Evolutionary conservation across 2,329 filamentous ascomycete species (phyloP).

Genomic region (Trichoderma sp.): DNA sequence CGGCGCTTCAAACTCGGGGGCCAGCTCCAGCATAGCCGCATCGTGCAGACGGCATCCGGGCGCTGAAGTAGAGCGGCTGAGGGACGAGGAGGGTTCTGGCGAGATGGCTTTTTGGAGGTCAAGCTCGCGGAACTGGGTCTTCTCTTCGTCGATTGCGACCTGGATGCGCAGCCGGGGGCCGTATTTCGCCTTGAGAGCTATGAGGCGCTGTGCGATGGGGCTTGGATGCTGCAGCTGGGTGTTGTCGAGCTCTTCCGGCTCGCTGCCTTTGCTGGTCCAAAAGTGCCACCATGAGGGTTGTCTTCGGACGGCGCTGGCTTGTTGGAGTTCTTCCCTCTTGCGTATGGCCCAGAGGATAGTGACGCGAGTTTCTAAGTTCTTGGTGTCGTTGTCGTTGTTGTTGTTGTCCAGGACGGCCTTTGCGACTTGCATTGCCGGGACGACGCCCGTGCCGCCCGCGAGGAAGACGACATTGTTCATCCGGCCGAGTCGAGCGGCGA

Average conservation of each 20-base stretch:
- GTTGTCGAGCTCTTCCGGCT: conserved; percentile 29
- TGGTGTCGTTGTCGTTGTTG: neutral
- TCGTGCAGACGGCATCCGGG: conserved; percentile 38
- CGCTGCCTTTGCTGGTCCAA: conserved; percentile 31
- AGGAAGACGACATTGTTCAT: conserved; percentile 69
- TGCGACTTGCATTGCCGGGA: conserved; percentile 81
- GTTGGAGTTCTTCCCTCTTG: conserved; percentile 57
- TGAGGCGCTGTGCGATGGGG: conserved; percentile 63
- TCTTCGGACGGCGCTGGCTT: neutral
- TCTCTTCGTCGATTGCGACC: conserved; percentile 83
- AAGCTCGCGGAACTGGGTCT: conserved; percentile 61
- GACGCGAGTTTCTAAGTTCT: conserved; percentile 47
- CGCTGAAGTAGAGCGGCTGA: neutral
- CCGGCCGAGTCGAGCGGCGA: conserved; percentile 41
- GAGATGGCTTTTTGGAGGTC: conserved; percentile 48
- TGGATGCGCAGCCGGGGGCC: conserved; percentile 63
- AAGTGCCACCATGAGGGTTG: conserved; percentile 35
- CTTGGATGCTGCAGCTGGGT: conserved; percentile 40
- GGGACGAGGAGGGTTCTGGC: neutral
- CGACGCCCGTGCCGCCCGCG: conserved; percentile 90
- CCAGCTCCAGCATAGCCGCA: conserved; percentile 36
- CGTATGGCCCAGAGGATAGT: conserved; percentile 80
- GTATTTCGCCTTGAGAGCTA: conserved; percentile 60
- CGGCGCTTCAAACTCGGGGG: conserved; percentile 40
- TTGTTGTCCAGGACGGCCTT: conserved; percentile 56